A percentile compares a stretch with the other conserved stretches of the same genome.
Conservation (phyloP, 2,329 filamentous ascomycete genomes). For the Sporothrix dimorphospora region DNA sequence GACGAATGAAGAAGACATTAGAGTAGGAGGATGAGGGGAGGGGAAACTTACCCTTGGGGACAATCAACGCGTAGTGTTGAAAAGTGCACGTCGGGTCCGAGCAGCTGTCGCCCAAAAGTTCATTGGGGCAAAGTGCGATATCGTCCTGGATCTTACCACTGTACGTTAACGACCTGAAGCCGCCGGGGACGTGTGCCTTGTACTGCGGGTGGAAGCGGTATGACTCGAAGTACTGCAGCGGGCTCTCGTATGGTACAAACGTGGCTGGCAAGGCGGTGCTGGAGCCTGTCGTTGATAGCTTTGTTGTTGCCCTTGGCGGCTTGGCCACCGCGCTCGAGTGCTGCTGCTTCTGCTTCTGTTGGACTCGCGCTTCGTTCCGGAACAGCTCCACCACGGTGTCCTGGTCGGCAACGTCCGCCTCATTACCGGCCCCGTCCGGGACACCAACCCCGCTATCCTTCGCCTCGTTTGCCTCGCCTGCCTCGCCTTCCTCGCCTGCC, state of each 20-base stretch:
- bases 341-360: neutral
- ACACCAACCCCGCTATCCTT: neutral
- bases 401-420: slow-evolving; percentile 34
- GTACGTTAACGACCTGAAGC: slow-evolving; percentile 88
- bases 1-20: slow-evolving; percentile 39
- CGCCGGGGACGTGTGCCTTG: slow-evolving; percentile 68
- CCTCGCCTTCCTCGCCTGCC: slow-evolving; percentile 19
- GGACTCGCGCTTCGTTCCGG: neutral
- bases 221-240: slow-evolving; percentile 78
- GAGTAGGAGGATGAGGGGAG: slow-evolving; percentile 26
- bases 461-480: slow-evolving; percentile 9
- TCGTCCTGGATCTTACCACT: slow-evolving; percentile 84
- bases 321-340: too few relatives aligned
- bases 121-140: slow-evolving; percentile 74
- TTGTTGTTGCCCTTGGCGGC: neutral
- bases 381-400: slow-evolving; percentile 33
- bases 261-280: neutral
- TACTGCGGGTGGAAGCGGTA: slow-evolving; percentile 89
- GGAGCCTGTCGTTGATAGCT: neutral
- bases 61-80: slow-evolving; percentile 79
- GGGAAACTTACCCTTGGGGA: slow-evolving; percentile 70
- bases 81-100: slow-evolving; percentile 69
- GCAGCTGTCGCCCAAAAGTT: slow-evolving; percentile 71
- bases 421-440: neutral
- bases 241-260: slow-evolving; percentile 73